Evolutionary conservation across 1,284 basidiomycete species (phyloP).

Genomic region (Ceratobasidium sp.): DNA sequence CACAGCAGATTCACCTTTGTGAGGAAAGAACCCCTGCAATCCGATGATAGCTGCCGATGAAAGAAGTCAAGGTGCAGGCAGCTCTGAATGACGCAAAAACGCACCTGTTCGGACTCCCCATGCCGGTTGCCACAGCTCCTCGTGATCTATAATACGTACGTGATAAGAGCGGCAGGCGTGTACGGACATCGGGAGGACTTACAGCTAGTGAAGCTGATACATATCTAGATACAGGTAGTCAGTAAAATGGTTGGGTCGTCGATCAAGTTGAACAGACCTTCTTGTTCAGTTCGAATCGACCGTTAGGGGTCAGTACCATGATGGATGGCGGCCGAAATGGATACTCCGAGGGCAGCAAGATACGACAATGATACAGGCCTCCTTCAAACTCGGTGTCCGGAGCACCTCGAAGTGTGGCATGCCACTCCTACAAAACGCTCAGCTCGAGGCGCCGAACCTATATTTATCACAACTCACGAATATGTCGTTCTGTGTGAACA

Average conservation of each 20-base stretch:
- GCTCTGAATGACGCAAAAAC: constrained; percentile 40
- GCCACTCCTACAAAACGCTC: constrained; percentile 81
- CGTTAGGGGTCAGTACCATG: constrained; percentile 94
- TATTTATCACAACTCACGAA: constrained; percentile 65
- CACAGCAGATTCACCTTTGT: constrained; percentile 88
- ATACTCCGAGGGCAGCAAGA: constrained; percentile 90
- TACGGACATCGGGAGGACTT: constrained; percentile 51
- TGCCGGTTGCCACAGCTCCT: constrained; percentile 95
- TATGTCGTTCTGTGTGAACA: constrained; percentile 72
- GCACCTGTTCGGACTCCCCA: constrained; percentile 95
- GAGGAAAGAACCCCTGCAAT: constrained; percentile 89
- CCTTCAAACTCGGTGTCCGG: constrained; percentile 89
- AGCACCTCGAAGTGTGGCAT: constrained; percentile 93
- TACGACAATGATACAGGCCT: constrained; percentile 91
- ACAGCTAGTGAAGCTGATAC: constrained; percentile 93
- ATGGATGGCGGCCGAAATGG: constrained; percentile 95
- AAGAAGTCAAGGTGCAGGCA: constrained; percentile 39
- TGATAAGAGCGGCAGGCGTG: constrained; percentile 51
- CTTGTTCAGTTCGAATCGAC: constrained; percentile 93
- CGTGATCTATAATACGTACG: constrained; percentile 69
- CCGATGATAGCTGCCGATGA: constrained; percentile 79
- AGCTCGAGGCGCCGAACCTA: constrained; percentile 50
- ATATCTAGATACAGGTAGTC: constrained; percentile 68
- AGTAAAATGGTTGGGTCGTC: constrained; percentile 46
- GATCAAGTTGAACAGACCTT: constrained; percentile 69